Evolutionary conservation across 2,329 filamentous ascomycete species (phyloP).

Genomic region (Colletotrichum musicola): DNA sequence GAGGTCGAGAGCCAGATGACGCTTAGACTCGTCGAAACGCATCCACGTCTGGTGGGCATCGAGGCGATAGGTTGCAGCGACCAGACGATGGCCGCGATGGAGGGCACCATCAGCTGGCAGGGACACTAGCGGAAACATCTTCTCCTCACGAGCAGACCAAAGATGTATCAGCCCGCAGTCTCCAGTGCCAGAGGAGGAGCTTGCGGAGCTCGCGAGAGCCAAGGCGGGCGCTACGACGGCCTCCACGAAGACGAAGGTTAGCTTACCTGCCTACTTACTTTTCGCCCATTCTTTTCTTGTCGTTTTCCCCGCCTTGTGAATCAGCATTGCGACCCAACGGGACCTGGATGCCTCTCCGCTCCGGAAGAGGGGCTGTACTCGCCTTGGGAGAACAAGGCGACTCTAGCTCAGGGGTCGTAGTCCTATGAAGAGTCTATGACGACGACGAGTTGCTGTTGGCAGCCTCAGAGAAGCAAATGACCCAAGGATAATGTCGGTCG

Average conservation of each 20-base stretch:
- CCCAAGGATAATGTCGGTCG: too few species aligned
- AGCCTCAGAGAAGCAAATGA: background rate
- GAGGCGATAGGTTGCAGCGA: slow-evolving; percentile 2
- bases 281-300: slow-evolving; percentile 1
- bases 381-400: background rate
- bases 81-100: slow-evolving; percentile 8
- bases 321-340: slow-evolving; percentile 6
- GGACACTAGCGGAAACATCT: background rate
- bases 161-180: background rate
- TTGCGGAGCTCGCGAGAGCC: background rate
- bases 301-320: slow-evolving; percentile 10
- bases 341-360: background rate
- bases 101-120: slow-evolving; percentile 15
- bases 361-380: background rate
- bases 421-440: slow-evolving; percentile 22
- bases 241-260: slow-evolving; percentile 1
- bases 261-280: slow-evolving; percentile 6
- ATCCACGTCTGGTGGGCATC: background rate
- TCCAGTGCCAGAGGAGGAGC: too few species aligned
- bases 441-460: background rate
- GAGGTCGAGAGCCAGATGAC: slow-evolving; percentile 28
- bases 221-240: slow-evolving; percentile 12
- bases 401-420: slow-evolving; percentile 3
- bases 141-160: slow-evolving; percentile 9
- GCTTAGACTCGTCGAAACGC: slow-evolving; percentile 29